A percentile compares a stretch with the other conserved stretches of the same genome.
Conservation (phyloP, 345 rosid species). For the Raphanus raphanistrum region DNA sequence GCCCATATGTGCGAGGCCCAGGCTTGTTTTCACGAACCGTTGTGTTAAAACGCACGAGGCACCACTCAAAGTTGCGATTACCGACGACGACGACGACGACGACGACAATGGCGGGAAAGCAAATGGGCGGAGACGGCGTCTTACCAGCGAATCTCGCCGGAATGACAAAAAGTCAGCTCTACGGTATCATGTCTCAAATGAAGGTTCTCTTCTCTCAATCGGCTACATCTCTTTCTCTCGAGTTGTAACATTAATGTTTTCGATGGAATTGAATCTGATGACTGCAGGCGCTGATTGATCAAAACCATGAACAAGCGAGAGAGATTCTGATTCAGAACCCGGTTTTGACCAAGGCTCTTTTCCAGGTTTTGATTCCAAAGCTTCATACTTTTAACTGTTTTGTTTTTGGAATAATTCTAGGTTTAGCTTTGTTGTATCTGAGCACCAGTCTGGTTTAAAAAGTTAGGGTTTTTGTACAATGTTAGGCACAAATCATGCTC, state of each 20-base stretch:
- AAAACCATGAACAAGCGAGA: conserved; percentile 87
- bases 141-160: conserved; percentile 73
- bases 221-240: not conserved
- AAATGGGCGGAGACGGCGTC: conserved; percentile 64
- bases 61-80: not conserved
- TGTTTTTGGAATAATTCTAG: not conserved
- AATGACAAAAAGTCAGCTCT: conserved; percentile 91
- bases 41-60: not conserved
- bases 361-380: conserved; percentile 59
- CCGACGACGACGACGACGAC: conserved; percentile 54
- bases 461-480: conserved; percentile 24
- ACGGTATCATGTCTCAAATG: conserved; percentile 94
- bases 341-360: conserved; percentile 83
- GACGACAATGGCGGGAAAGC: conserved; percentile 69
- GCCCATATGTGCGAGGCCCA: not conserved
- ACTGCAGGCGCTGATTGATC: conserved; percentile 75
- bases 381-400: not conserved
- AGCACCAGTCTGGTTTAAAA: not conserved
- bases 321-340: conserved; percentile 83
- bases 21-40: not conserved
- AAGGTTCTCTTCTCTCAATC: conserved; percentile 45
- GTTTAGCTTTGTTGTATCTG: conserved; percentile 3
- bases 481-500: conserved; percentile 96
- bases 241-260: not conserved
- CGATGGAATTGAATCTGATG: not conserved